Evolutionary conservation across 2,329 filamentous ascomycete genomes (phyloP).

Genomic region (Mycosphaerella arachidis): DNA sequence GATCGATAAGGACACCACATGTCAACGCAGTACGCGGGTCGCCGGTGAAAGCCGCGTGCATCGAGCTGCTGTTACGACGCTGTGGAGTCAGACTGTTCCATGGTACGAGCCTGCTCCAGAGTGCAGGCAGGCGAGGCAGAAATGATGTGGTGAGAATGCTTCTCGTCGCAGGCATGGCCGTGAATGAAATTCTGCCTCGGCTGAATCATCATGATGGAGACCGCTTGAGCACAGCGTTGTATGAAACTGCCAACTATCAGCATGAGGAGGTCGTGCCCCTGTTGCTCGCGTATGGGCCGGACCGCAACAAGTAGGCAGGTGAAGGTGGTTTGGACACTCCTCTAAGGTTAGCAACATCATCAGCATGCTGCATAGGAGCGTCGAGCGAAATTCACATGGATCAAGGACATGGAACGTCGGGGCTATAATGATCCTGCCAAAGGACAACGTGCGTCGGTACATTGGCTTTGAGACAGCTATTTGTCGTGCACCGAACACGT

Average conservation of each 20-base stretch:
- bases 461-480: too few relatives aligned
- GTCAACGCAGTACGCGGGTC: constrained; percentile 6
- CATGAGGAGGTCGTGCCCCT: constrained; percentile 12
- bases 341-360: constrained; percentile 7
- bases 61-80: constrained; percentile 8
- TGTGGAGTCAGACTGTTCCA: constrained; percentile 9
- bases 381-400: neutral
- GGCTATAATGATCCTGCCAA: constrained; percentile 72
- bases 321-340: constrained; percentile 7
- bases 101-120: constrained; percentile 13
- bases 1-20: constrained; percentile 9
- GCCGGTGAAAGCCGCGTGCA: constrained; percentile 9
- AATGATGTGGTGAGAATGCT: constrained; percentile 11
- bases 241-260: constrained; percentile 17
- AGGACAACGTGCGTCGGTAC: constrained; percentile 64
- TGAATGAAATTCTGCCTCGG: constrained; percentile 10
- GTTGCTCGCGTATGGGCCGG: constrained; percentile 12
- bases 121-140: constrained; percentile 13
- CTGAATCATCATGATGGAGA: constrained; percentile 11
- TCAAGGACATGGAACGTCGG: constrained; percentile 2
- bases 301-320: constrained; percentile 10
- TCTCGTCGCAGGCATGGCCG: constrained; percentile 11
- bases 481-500: too few relatives aligned
- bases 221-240: constrained; percentile 13
- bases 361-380: constrained; percentile 1